Evolutionary conservation across 106 monocot genomes (phyloP).

Genomic region (Dioscorea zingiberensis): DNA sequence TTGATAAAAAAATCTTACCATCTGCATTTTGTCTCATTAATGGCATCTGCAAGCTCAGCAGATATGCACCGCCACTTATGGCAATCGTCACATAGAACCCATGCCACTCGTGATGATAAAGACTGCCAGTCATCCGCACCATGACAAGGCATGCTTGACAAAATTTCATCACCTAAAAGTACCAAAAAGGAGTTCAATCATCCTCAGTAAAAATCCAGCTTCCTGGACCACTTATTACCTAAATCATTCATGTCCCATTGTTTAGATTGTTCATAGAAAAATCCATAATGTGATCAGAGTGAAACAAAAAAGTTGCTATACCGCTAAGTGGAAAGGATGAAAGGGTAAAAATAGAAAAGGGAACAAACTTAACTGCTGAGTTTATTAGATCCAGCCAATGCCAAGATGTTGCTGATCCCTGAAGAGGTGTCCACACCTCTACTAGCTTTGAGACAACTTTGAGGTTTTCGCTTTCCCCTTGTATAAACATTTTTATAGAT

Average conservation of each 20-base stretch:
- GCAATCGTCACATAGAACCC: slow-evolving; percentile 92
- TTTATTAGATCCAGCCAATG: slow-evolving; percentile 10
- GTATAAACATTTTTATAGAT: slow-evolving; percentile 10
- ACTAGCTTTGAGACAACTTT: slow-evolving; percentile 9
- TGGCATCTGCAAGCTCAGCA: slow-evolving; percentile 58
- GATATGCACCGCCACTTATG: slow-evolving; percentile 91
- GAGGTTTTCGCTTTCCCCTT: slow-evolving; percentile 9
- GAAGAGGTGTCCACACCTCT: slow-evolving; percentile 4
- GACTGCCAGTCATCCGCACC: slow-evolving; percentile 12
- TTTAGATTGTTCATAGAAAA: not conserved
- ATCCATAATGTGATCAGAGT: not conserved
- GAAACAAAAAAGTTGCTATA: too few relatives aligned
- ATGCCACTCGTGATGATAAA: slow-evolving; percentile 49
- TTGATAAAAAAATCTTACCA: slow-evolving; percentile 47
- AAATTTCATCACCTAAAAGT: slow-evolving; percentile 10
- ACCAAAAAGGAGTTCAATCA: slow-evolving; percentile 8
- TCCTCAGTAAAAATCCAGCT: slow-evolving; percentile 17
- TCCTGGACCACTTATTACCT: slow-evolving; percentile 17
- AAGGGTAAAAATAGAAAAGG: not conserved
- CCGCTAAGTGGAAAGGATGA: not conserved
- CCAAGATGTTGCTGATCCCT: not conserved
- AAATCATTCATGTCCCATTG: not conserved
- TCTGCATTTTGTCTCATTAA: slow-evolving; percentile 61
- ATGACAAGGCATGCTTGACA: slow-evolving; percentile 13
- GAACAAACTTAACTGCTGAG: slow-evolving; percentile 16